A percentile compares a stretch with the other conserved stretches of the same genome.
Conservation (phyloP, 805 yeast species). For the Phaffomyces opuntiae region DNA sequence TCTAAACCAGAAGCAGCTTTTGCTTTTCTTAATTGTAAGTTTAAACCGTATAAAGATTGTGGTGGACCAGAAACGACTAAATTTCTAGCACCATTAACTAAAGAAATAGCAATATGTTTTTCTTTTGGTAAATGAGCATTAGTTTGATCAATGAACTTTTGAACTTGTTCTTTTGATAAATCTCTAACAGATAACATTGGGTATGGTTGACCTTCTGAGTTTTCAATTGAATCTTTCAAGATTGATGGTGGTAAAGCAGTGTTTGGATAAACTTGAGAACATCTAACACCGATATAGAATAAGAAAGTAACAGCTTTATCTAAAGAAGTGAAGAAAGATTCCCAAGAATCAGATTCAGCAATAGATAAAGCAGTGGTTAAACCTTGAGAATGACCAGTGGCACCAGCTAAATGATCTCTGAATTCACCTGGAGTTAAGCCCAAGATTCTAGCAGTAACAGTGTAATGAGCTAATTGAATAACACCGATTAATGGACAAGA, state of each 20-base stretch:
- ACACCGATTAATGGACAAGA: conserved; percentile 97
- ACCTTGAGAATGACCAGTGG: conserved; percentile 90
- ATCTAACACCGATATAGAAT: conserved; percentile 90
- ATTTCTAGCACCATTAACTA: conserved; percentile 93
- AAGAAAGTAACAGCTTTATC: conserved; percentile 75
- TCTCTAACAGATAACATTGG: conserved; percentile 97
- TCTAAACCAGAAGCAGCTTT: conserved; percentile 93
- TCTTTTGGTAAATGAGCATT: conserved; percentile 90
- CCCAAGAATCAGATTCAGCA: conserved; percentile 81
- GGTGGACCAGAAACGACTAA: conserved; percentile 98
- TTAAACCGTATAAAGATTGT: conserved; percentile 92
- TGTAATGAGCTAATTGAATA: conserved; percentile 90
- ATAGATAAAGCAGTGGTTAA: conserved; percentile 89
- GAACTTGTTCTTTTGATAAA: conserved; percentile 72
- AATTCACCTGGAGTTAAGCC: conserved; percentile 89
- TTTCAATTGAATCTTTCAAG: conserved; percentile 84
- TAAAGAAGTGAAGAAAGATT: conserved; percentile 63
- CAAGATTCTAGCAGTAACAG: conserved; percentile 75
- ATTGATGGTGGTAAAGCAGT: conserved; percentile 92
- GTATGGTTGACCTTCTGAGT: conserved; percentile 94
- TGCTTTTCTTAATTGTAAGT: conserved; percentile 83
- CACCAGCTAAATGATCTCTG: conserved; percentile 58
- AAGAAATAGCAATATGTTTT: conserved; percentile 83
- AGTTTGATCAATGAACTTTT: conserved; percentile 72
- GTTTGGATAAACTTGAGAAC: conserved; percentile 84